These are phyloP conservation scores for Puccinia triticina DNA, from an alignment of 1,284 basidiomycete genomes.

Conservation along the genomic window DNA sequence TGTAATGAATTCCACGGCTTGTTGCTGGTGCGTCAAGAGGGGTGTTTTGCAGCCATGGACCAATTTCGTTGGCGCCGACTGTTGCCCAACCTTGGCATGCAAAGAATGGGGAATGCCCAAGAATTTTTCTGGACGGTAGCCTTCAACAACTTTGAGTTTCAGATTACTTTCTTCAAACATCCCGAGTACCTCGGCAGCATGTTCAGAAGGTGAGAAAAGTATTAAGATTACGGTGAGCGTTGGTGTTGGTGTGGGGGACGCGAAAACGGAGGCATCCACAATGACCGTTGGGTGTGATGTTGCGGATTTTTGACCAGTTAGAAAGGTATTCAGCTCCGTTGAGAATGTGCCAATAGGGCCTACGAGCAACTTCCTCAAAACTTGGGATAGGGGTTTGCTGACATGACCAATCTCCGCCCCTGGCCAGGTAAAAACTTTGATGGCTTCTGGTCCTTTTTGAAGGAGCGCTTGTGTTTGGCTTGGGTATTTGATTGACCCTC, in stretches of 20 bases:
- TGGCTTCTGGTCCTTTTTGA: neutral
- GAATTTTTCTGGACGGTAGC: slow-evolving; percentile 5
- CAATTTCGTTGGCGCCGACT: neutral
- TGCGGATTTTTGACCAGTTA: neutral
- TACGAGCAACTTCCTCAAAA: slow-evolving; percentile 9
- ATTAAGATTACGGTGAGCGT: neutral
- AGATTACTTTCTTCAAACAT: neutral
- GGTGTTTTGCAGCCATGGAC: neutral
- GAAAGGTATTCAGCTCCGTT: neutral
- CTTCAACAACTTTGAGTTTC: neutral
- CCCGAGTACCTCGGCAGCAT: neutral
- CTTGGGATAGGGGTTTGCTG: neutral
- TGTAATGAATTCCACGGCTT: slow-evolving; percentile 9
- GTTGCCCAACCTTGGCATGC: neutral
- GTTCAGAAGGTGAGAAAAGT: neutral
- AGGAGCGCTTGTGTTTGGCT: neutral
- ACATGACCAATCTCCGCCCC: neutral
- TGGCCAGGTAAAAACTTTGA: slow-evolving; percentile 23
- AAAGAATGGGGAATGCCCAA: slow-evolving; percentile 2
- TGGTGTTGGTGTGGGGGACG: neutral
- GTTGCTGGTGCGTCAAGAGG: slow-evolving; percentile 2
- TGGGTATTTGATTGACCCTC: neutral
- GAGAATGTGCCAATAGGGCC: neutral
- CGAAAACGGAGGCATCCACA: neutral
- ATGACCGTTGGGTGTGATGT: neutral